Evolutionary conservation across 2,329 filamentous ascomycete genomes (phyloP).

Genomic region (Exophiala spinifera): DNA sequence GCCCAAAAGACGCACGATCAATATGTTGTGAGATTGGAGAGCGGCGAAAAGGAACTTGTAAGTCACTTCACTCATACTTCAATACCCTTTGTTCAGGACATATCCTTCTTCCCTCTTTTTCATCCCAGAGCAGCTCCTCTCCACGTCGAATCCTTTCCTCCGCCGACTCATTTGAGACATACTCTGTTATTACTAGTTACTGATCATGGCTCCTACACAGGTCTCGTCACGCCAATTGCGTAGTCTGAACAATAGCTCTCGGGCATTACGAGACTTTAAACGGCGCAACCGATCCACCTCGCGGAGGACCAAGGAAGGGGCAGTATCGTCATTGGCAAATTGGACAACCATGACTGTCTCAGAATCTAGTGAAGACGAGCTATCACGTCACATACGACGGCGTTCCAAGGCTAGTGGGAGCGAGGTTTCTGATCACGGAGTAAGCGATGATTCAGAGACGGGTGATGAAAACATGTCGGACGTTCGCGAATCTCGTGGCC

Average conservation of each 20-base stretch:
- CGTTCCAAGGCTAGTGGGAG: constrained; percentile 2
- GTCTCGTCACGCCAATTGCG: constrained; percentile 15
- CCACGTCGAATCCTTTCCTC: neutral
- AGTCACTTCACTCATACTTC: constrained; percentile 18
- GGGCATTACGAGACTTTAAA: constrained; percentile 13
- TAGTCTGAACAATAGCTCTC: constrained; percentile 15
- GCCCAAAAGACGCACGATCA: constrained; percentile 29
- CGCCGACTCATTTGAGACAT: neutral
- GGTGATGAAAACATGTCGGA: constrained; percentile 16
- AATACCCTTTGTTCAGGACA: neutral
- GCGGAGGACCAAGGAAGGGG: constrained; percentile 1
- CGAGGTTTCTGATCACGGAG: constrained; percentile 3
- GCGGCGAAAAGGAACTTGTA: constrained; percentile 38
- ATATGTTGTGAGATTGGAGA: constrained; percentile 37
- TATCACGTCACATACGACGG: constrained; percentile 1
- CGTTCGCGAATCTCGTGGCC: constrained; percentile 2
- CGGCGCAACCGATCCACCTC: neutral
- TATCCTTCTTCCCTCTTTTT: neutral
- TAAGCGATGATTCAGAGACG: constrained; percentile 1
- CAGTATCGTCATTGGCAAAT: constrained; percentile 8
- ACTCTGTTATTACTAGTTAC: neutral
- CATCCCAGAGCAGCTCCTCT: neutral
- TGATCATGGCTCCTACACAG: constrained; percentile 13
- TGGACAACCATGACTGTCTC: constrained; percentile 19
- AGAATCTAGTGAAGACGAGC: constrained; percentile 19